phyloP scores from a whole-genome alignment of 2,329 filamentous ascomycete species.

The Neurospora sp. region DNA sequence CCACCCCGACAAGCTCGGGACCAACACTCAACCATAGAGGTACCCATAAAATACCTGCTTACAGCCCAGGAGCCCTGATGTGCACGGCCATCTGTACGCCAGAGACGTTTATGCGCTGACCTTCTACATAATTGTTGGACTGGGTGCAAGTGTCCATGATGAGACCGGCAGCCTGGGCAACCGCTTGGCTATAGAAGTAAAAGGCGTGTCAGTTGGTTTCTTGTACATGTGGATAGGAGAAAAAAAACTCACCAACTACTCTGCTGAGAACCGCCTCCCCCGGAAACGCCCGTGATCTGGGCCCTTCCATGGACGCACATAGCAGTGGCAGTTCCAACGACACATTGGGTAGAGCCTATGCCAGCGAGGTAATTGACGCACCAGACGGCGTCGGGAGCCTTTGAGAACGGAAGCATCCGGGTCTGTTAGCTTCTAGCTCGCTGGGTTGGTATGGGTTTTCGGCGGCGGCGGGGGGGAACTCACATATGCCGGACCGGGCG shows the following conservation, averaged over 20 bases:
- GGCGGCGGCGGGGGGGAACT: not conserved
- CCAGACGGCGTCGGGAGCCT: not conserved
- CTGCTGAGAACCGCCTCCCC: not conserved
- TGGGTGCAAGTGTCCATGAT: not conserved
- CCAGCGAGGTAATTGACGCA: not conserved
- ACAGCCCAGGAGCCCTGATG: not conserved
- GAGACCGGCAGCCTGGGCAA: not conserved
- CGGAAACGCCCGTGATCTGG: not conserved
- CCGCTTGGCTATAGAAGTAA: not conserved
- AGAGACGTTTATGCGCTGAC: not conserved
- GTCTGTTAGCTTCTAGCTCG: not conserved
- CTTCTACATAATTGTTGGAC: not conserved
- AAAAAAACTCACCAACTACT: not conserved
- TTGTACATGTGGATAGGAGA: not conserved
- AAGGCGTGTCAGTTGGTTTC: not conserved
- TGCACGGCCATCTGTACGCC: not conserved
- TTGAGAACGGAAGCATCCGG: not conserved
- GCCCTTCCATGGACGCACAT: not conserved
- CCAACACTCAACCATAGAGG: not conserved
- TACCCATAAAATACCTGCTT: not conserved
- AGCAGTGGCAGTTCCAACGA: not conserved
- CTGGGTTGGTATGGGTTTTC: not conserved
- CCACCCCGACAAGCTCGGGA: not conserved
- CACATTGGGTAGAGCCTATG: not conserved
- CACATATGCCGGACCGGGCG: not conserved